Base-by-base conservation (phyloP, 768 basidiomycete genomes). In the Hebeloma cylindrosporum region DNA sequence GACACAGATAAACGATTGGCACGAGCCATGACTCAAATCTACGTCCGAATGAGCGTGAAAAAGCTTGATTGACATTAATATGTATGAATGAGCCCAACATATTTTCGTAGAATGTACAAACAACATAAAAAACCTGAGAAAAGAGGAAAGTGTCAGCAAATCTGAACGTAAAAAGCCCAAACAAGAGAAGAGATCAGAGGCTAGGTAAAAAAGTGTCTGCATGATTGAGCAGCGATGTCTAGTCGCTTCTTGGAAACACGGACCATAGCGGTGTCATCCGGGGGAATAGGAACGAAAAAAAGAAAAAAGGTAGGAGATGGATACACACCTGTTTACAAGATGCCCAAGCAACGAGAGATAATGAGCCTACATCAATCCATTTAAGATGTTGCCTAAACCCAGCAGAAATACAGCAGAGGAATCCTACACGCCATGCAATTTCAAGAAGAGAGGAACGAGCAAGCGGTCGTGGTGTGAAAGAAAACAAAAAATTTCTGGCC, bases 221-320 rank as follows among this genome's bases (percentile, higher is more conserved):
- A 89, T 71, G 65, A 65, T 78, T 73, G 68, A 69, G 68, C 78
- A 81, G 85, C 84, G 88, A 79, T 87, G 85, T 91, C 89, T 93
- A 85, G 74, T 82, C 87, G 82, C 85, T 80, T 82, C 86, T 91
- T 83, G 80, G 89, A 88, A 91, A 91, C 88, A 90, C 89, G 89
- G 88, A 92, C 89, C 90, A 90, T 87, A 87, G 86, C 86, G 64
- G 52, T 67, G 66, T 88, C 87, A 88, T 90, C 84, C 77, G 56
- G 60, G 51, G 47, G 37, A 50, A 55, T 44, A 54, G 45, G 37
- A 47, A 54, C 45, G 46, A 50, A 54, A 28, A 36, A 26, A 34
- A 17, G 16, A 31, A 36, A 33, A 46, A 29, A 1, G n/a, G 17
- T 27, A 28, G 8, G 26, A 47, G n/a, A n/a, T n/a, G n/a, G n/a